These are phyloP conservation scores for Candida germanica DNA, from an alignment of 805 yeast species.

Conservation along the genomic window DNA sequence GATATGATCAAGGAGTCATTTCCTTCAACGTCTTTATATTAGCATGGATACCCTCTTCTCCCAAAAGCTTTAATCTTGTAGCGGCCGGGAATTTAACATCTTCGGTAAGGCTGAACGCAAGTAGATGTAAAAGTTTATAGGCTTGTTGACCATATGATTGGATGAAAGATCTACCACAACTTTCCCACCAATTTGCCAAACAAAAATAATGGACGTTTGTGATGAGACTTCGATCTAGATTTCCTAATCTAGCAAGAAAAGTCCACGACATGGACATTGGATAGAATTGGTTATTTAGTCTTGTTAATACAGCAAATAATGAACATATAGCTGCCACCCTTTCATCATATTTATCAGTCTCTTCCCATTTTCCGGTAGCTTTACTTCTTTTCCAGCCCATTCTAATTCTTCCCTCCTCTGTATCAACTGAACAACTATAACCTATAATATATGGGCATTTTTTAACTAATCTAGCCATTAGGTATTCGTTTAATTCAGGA, in stretches of 20 bases:
- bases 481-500: conserved; percentile 51
- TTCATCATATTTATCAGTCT: conserved; percentile 72
- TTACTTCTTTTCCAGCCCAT: conserved; percentile 84
- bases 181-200: conserved; percentile 90
- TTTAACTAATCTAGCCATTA: conserved; percentile 81
- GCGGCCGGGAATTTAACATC: conserved; percentile 69
- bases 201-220: conserved; percentile 69
- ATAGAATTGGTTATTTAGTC: conserved; percentile 40
- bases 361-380: conserved; percentile 47
- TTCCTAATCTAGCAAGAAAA: conserved; percentile 68
- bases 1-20: conserved; percentile 38
- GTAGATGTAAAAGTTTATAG: conserved; percentile 34
- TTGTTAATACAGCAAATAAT: conserved; percentile 72
- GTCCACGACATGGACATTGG: conserved; percentile 58
- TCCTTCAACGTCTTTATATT: conserved; percentile 48
- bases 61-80: conserved; percentile 68
- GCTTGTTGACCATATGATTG: conserved; percentile 68
- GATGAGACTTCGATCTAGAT: conserved; percentile 48
- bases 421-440: conserved; percentile 66
- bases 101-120: conserved; percentile 9
- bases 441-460: conserved; percentile 91
- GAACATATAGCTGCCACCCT: conserved; percentile 84
- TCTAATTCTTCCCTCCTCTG: conserved; percentile 73
- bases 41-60: conserved; percentile 68
- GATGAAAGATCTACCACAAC: conserved; percentile 57